Conservation (phyloP, 2,329 filamentous ascomycete species). For the Ophiostoma triangulosporum region DNA sequence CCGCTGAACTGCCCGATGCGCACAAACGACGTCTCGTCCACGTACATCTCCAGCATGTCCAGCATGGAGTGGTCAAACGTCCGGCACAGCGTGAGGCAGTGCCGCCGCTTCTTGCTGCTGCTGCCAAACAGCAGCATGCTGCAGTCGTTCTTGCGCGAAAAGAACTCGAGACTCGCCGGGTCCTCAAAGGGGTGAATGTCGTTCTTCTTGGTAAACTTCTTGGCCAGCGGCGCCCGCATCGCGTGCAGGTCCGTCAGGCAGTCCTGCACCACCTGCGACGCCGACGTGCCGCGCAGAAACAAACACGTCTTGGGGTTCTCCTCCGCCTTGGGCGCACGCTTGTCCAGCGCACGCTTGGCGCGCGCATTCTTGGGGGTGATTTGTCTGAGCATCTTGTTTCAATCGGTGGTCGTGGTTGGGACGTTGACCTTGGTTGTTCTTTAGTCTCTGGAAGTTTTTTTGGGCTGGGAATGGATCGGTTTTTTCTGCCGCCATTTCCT, state of each 20-base stretch:
- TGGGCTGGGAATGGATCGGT: not conserved
- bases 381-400: not conserved
- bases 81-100: conserved; percentile 70
- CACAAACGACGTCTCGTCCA: conserved; percentile 62
- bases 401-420: not conserved
- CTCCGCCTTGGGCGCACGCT: conserved; percentile 73
- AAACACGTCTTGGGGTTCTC: conserved; percentile 87
- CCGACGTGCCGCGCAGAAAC: conserved; percentile 76
- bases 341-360: conserved; percentile 88
- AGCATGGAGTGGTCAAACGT: conserved; percentile 78
- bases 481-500: not conserved
- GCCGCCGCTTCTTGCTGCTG: conserved; percentile 89
- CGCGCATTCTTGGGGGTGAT: conserved; percentile 56
- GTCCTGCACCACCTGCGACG: conserved; percentile 69
- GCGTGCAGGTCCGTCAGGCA: conserved; percentile 74
- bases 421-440: not conserved
- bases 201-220: conserved; percentile 97
- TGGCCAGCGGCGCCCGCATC: conserved; percentile 69
- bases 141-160: conserved; percentile 91
- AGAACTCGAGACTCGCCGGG: conserved; percentile 48
- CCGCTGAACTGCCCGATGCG: conserved; percentile 51
- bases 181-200: conserved; percentile 80
- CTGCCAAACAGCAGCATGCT: conserved; percentile 58
- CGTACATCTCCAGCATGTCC: conserved; percentile 79
- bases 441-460: not conserved